These are phyloP conservation scores for maize (Zea mays) DNA, from an alignment of 176 grass and related monocot species.

Conservation along the genomic window DNA sequence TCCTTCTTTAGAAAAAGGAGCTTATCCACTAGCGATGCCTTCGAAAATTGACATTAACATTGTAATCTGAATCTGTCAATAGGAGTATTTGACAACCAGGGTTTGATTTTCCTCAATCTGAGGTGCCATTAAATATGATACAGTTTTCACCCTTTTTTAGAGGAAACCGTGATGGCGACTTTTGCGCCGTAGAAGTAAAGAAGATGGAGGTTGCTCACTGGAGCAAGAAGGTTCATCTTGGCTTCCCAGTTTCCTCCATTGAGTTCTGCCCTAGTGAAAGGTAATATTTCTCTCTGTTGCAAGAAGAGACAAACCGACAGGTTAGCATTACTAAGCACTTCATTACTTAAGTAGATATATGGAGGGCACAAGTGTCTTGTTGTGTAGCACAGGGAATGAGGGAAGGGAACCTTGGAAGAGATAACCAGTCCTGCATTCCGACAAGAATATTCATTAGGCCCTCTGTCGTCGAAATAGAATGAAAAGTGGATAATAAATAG, in stretches of 20 bases:
- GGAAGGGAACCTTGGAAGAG: slow-evolving; percentile 2
- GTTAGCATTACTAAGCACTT: not conserved
- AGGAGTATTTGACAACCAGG: not conserved
- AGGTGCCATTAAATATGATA: slow-evolving; percentile 18
- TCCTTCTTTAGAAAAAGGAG: not conserved
- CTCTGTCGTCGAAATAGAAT: not conserved
- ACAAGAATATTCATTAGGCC: not conserved
- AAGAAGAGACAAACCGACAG: not conserved
- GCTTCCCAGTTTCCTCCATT: slow-evolving; percentile 58
- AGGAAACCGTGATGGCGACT: slow-evolving; percentile 69
- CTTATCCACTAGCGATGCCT: not conserved
- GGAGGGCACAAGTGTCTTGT: not conserved
- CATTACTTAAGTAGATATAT: not conserved
- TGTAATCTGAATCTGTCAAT: not conserved
- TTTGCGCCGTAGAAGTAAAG: slow-evolving; percentile 67
- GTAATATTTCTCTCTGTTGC: slow-evolving; percentile 35
- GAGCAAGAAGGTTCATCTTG: slow-evolving; percentile 77
- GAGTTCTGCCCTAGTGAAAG: slow-evolving; percentile 92
- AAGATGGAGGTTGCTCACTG: slow-evolving; percentile 71
- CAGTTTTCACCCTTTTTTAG: slow-evolving; percentile 44
- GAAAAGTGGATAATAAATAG: not conserved
- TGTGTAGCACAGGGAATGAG: not conserved
- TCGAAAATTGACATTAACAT: not conserved
- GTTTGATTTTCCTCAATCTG: not conserved
- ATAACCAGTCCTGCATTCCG: not conserved